Conservation (phyloP, 1,284 basidiomycete species). For the Pulchroboletus neoregius region DNA sequence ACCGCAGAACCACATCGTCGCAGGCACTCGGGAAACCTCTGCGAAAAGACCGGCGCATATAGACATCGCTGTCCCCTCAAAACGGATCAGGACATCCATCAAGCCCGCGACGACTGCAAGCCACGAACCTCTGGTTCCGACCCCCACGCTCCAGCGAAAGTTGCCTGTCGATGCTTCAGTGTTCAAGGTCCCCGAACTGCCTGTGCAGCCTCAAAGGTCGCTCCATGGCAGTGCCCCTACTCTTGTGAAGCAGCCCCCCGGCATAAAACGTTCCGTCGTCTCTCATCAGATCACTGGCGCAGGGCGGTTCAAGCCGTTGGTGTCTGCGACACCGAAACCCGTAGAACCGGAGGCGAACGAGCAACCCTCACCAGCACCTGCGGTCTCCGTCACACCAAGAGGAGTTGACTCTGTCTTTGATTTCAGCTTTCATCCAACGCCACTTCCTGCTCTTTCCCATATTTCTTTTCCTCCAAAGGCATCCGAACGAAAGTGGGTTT, state of each 20-base stretch:
- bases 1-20: background rate
- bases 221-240: background rate
- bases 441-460: slow-evolving; percentile 31
- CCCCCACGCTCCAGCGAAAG: background rate
- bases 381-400: slow-evolving; percentile 18
- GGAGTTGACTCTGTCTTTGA: background rate
- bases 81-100: slow-evolving; percentile 14
- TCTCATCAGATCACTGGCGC: background rate
- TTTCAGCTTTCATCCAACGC: background rate
- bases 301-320: slow-evolving; percentile 21
- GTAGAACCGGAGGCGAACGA: background rate
- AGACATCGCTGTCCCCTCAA: slow-evolving; percentile 19
- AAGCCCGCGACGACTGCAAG: background rate
- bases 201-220: background rate
- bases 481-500: slow-evolving; percentile 51
- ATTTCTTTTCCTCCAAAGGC: slow-evolving; percentile 56
- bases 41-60: slow-evolving; percentile 25
- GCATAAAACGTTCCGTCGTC: background rate
- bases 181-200: slow-evolving; percentile 12
- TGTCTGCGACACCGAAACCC: background rate
- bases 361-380: background rate
- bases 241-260: background rate
- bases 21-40: background rate
- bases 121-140: background rate
- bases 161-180: background rate